phyloP scores from a whole-genome alignment of 495 filamentous ascomycete genomes.

The Neurospora cerealis region DNA sequence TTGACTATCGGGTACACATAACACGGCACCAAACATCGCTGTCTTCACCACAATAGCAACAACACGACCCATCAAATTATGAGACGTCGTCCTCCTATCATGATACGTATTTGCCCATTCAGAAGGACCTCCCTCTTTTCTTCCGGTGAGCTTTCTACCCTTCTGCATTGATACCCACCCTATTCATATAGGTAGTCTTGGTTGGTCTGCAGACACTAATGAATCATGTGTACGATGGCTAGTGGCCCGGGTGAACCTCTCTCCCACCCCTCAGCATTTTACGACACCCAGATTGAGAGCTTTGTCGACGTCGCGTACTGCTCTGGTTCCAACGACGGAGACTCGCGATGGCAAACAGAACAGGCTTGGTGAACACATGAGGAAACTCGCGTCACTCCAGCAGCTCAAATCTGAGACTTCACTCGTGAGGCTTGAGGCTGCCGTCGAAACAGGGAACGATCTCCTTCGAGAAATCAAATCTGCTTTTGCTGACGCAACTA shows the following conservation, averaged over 20 bases:
- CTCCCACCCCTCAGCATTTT: neutral
- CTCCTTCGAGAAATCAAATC: constrained; percentile 12
- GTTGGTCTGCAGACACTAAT: neutral
- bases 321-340: neutral
- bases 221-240: neutral
- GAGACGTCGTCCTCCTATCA: neutral
- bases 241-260: neutral
- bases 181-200: neutral
- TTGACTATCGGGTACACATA: neutral
- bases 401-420: neutral
- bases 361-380: neutral
- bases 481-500: constrained; percentile 4
- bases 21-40: neutral
- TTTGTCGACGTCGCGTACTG: neutral
- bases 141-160: neutral
- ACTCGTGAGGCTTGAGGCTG: constrained; percentile 17
- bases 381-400: neutral
- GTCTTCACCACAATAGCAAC: neutral
- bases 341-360: neutral
- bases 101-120: neutral
- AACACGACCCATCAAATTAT: neutral
- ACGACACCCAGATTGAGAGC: neutral
- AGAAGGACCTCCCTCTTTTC: neutral
- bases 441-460: constrained; percentile 6
- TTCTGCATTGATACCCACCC: neutral